Evolutionary conservation across 1,139 yeast genomes (phyloP).

Genomic region (Candida pseudocylindracea): DNA sequence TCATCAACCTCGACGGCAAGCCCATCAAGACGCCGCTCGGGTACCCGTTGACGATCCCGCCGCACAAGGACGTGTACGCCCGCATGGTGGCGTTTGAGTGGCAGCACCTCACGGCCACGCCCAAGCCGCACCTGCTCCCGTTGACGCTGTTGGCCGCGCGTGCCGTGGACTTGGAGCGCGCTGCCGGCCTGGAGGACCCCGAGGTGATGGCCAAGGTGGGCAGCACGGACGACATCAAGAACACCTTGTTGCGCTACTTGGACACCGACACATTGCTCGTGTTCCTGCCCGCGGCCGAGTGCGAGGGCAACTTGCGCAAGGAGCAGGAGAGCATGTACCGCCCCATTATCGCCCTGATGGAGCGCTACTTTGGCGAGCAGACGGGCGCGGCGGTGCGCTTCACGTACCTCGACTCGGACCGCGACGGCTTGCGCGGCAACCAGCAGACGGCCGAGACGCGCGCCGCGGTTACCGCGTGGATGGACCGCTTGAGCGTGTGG

Average conservation of each 20-base stretch:
- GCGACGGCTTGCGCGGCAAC: constrained; percentile 64
- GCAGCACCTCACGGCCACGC: constrained; percentile 45
- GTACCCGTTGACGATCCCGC: constrained; percentile 41
- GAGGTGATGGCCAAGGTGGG: constrained; percentile 40
- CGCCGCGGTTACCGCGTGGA: constrained; percentile 41
- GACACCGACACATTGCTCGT: constrained; percentile 89
- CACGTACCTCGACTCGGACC: constrained; percentile 44
- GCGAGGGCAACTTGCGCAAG: constrained; percentile 56
- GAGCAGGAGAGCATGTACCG: constrained; percentile 59
- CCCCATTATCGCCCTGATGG: constrained; percentile 52
- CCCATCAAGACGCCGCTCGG: constrained; percentile 78
- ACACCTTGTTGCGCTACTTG: constrained; percentile 47
- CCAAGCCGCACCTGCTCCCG: constrained; percentile 68
- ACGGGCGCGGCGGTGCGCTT: constrained; percentile 4
- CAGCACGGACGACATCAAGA: constrained; percentile 27
- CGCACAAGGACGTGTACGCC: constrained; percentile 38
- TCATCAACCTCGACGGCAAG: constrained; percentile 48
- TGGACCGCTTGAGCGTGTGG: constrained; percentile 41
- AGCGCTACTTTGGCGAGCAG: constrained; percentile 29
- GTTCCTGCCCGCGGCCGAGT: constrained; percentile 63
- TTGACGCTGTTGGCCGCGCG: constrained; percentile 74
- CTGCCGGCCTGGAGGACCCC: constrained; percentile 10
- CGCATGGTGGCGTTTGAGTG: constrained; percentile 72
- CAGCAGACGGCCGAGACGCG: constrained; percentile 38
- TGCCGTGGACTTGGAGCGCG: constrained; percentile 43